phyloP scores from a whole-genome alignment of 805 yeast species.

The Schizosaccharomyces osmophilus region DNA sequence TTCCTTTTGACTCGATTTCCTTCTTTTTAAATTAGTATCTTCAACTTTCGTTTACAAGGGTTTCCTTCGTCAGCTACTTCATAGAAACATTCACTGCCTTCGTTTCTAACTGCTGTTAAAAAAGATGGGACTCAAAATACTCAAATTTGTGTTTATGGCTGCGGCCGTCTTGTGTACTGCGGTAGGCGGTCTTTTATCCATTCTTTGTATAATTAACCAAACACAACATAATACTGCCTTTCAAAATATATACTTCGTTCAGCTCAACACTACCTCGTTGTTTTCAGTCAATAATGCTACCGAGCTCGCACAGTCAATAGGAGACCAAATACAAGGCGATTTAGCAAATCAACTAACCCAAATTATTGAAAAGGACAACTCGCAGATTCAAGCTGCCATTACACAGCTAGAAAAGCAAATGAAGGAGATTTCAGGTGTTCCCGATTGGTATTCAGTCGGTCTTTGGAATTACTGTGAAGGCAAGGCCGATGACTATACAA shows the following conservation, averaged over 20 bases:
- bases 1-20: no score
- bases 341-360: neutral
- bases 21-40: no score
- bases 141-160: neutral
- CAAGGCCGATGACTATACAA: constrained; percentile 5
- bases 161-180: neutral
- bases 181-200: neutral
- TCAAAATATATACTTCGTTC: neutral
- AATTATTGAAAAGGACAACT: neutral
- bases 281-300: neutral
- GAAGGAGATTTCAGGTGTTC: constrained; percentile 9
- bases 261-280: neutral
- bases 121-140: neutral
- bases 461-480: constrained; percentile 44
- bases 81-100: neutral
- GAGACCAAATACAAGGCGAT: neutral
- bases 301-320: neutral
- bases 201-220: neutral
- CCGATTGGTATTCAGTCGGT: constrained; percentile 29
- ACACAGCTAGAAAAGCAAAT: neutral
- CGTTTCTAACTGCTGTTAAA: neutral
- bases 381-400: neutral
- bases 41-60: no score
- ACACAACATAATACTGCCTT: neutral
- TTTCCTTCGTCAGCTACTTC: no score